Evolutionary conservation across 257 asterid species (phyloP).

Genomic region (Solanum chiquidenum): DNA sequence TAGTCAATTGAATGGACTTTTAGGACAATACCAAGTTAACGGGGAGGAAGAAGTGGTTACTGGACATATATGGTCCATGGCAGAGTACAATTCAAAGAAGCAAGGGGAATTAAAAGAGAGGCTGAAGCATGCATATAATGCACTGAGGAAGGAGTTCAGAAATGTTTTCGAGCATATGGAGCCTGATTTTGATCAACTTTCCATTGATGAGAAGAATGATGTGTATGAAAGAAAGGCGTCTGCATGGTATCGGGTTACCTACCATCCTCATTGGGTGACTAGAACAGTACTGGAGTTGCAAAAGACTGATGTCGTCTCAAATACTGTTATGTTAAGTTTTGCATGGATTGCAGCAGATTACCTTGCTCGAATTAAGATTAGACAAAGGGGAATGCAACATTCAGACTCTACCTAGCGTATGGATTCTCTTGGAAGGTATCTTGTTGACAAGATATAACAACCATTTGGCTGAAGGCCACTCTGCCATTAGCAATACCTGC

Average conservation of each 20-base stretch:
- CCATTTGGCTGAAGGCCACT: background rate
- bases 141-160: conserved; percentile 65
- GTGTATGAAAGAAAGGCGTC: conserved; percentile 76
- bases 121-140: conserved; percentile 60
- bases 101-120: conserved; percentile 81
- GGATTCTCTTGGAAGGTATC: conserved; percentile 59
- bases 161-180: conserved; percentile 55
- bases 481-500: background rate
- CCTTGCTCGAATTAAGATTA: conserved; percentile 66
- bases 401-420: conserved; percentile 41
- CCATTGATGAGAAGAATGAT: conserved; percentile 44
- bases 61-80: conserved; percentile 94
- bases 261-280: conserved; percentile 50
- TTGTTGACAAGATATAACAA: conserved; percentile 32
- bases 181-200: conserved; percentile 34
- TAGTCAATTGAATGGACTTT: conserved; percentile 53
- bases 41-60: conserved; percentile 82
- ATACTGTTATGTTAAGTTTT: conserved; percentile 64
- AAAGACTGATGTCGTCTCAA: conserved; percentile 14
- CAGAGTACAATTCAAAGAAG: conserved; percentile 49
- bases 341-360: conserved; percentile 96
- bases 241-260: conserved; percentile 86
- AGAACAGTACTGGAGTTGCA: conserved; percentile 29
- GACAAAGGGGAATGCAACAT: conserved; percentile 24
- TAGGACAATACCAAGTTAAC: conserved; percentile 72